These are phyloP conservation scores for Lipomyces sp. DNA, from an alignment of 805 yeast species.

Conservation along the genomic window DNA sequence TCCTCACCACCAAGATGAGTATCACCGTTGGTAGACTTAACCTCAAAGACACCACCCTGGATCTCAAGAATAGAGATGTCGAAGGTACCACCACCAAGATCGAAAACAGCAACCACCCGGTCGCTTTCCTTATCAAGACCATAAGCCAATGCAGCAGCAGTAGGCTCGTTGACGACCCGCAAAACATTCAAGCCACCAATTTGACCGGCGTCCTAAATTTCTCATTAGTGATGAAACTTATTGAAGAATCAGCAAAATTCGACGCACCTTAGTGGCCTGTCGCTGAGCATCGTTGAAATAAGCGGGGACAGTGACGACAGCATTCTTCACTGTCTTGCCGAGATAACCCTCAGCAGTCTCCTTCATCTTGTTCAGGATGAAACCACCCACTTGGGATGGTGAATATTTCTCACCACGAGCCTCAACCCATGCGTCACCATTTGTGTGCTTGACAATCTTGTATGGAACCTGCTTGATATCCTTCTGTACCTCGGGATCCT, in stretches of 20 bases:
- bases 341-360: slow-evolving; percentile 94
- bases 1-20: slow-evolving; percentile 94
- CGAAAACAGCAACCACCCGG: slow-evolving; percentile 92
- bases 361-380: slow-evolving; percentile 93
- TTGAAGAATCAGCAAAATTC: neutral
- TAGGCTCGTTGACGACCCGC: slow-evolving; percentile 89
- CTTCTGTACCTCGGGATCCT: slow-evolving; percentile 87
- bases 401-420: slow-evolving; percentile 87
- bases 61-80: slow-evolving; percentile 96
- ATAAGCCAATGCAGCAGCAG: slow-evolving; percentile 93
- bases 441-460: slow-evolving; percentile 84
- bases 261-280: slow-evolving; percentile 76
- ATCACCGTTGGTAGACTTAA: slow-evolving; percentile 96
- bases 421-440: slow-evolving; percentile 97
- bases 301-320: slow-evolving; percentile 90
- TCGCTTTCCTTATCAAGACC: slow-evolving; percentile 81
- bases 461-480: slow-evolving; percentile 88
- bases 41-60: slow-evolving; percentile 97
- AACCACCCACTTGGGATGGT: slow-evolving; percentile 95
- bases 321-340: slow-evolving; percentile 85
- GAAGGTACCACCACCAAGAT: slow-evolving; percentile 98
- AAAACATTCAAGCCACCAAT: slow-evolving; percentile 91
- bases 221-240: too few species aligned
- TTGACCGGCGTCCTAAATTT: slow-evolving; percentile 79
- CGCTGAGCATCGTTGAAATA: slow-evolving; percentile 90